phyloP scores from a whole-genome alignment of 257 asterid species.

The Nicotiana attenuata region DNA sequence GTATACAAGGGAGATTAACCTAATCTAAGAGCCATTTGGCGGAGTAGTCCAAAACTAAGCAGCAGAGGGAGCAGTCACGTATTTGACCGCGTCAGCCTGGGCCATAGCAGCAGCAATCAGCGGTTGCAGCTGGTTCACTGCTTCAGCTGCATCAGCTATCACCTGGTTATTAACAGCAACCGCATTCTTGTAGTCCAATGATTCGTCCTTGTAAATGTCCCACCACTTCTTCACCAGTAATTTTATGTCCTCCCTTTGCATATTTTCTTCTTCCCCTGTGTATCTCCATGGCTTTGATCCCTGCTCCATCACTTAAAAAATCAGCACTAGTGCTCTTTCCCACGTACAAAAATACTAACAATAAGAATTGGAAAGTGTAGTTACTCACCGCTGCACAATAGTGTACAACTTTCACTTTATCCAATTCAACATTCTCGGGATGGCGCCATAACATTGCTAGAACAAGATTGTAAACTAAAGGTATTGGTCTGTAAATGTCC shows the following conservation, averaged over 20 bases:
- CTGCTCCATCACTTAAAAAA: not conserved
- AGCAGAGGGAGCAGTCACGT: conserved; percentile 1
- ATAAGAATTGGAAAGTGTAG: not conserved
- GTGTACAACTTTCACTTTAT: conserved; percentile 45
- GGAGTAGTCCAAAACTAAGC: not conserved
- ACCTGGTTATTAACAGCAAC: not conserved
- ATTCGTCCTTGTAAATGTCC: conserved; percentile 36
- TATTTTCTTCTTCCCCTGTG: conserved; percentile 40
- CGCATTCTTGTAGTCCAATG: conserved; percentile 28
- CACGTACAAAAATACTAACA: no score
- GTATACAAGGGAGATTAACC: not conserved
- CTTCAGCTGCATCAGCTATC: not conserved
- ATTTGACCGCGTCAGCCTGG: not conserved
- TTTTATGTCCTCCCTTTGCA: conserved; percentile 46
- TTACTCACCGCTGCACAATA: conserved; percentile 52
- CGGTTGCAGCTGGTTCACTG: conserved; percentile 6
- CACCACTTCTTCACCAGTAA: conserved; percentile 47
- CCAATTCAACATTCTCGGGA: conserved; percentile 42
- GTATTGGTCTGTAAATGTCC: conserved; percentile 34
- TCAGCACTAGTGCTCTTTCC: not conserved
- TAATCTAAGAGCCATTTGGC: not conserved
- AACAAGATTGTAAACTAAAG: conserved; percentile 36
- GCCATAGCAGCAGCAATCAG: not conserved
- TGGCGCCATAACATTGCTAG: conserved; percentile 60
- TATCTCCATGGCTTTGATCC: conserved; percentile 54